phyloP scores from a whole-genome alignment of 306 rosid species.

The Malus domestica region DNA sequence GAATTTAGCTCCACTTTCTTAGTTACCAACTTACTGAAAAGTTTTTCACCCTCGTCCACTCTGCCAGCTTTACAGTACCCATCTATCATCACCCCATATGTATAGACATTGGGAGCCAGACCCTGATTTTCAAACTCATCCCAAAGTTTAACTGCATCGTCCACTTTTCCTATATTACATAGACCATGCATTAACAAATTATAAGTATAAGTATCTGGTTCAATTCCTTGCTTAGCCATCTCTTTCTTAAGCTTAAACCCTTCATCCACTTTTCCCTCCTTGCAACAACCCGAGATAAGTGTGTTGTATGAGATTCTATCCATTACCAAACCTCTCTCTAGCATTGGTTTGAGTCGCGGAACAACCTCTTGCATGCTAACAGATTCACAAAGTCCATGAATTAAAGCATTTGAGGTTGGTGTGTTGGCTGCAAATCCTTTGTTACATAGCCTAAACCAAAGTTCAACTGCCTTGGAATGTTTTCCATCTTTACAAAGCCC shows the following conservation, averaged over 20 bases:
- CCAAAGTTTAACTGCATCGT: conserved; percentile 43
- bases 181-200: conserved; percentile 55
- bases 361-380: conserved; percentile 43
- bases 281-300: conserved; percentile 59
- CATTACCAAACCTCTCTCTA: conserved; percentile 42
- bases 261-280: conserved; percentile 36
- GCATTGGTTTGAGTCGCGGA: conserved; percentile 33
- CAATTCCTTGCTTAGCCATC: conserved; percentile 44
- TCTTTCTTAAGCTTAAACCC: conserved; percentile 51
- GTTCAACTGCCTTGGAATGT: conserved; percentile 48
- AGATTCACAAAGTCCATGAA: conserved; percentile 53
- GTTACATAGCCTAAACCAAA: conserved; percentile 57
- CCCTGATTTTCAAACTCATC: conserved; percentile 42
- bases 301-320: conserved; percentile 64
- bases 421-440: conserved; percentile 51
- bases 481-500: conserved; percentile 56
- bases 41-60: conserved; percentile 44
- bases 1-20: conserved; percentile 47
- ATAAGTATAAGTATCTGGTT: conserved; percentile 55
- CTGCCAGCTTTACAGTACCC: conserved; percentile 53
- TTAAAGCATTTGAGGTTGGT: conserved; percentile 57
- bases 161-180: conserved; percentile 49
- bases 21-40: conserved; percentile 40
- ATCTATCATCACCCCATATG: conserved; percentile 55
- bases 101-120: conserved; percentile 48